Evolutionary conservation across 2,329 filamentous ascomycete species (phyloP).

Genomic region (Ophiognomonia clavigignenti-juglandacearum): DNA sequence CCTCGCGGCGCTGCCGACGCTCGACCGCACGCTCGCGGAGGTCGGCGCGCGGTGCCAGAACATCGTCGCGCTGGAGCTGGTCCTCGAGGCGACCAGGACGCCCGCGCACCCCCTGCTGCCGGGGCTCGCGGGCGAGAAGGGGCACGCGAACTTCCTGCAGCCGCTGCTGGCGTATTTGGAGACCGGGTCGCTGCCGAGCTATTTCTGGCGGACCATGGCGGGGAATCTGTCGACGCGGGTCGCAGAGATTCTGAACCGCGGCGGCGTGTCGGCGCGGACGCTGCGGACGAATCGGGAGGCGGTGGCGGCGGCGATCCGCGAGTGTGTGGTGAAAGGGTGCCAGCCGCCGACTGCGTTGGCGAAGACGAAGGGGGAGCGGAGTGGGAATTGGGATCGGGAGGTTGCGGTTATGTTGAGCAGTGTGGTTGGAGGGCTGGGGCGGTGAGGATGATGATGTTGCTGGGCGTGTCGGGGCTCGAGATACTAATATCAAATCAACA

Average conservation of each 20-base stretch:
- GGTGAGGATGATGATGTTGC: slow-evolving; percentile 22
- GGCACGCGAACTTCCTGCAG: slow-evolving; percentile 55
- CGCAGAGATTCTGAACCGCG: slow-evolving; percentile 76
- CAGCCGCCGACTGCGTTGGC: slow-evolving; percentile 56
- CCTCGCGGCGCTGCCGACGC: slow-evolving; percentile 71
- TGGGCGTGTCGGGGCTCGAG: background rate
- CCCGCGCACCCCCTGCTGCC: slow-evolving; percentile 64
- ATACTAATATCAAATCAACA: background rate
- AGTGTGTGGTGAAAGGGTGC: slow-evolving; percentile 77
- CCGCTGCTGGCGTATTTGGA: slow-evolving; percentile 75
- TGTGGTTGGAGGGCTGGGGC: slow-evolving; percentile 57
- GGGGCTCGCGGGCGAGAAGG: slow-evolving; percentile 25
- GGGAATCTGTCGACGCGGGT: slow-evolving; percentile 71
- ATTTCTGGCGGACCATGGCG: slow-evolving; percentile 90
- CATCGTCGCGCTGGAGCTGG: slow-evolving; percentile 77
- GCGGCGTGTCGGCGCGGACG: slow-evolving; percentile 78
- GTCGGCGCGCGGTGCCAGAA: slow-evolving; percentile 84
- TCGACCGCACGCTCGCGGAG: slow-evolving; percentile 79
- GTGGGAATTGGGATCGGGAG: slow-evolving; percentile 75
- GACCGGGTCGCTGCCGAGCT: slow-evolving; percentile 79
- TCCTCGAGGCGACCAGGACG: slow-evolving; percentile 64
- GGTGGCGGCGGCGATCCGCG: slow-evolving; percentile 72
- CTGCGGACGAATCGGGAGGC: slow-evolving; percentile 69
- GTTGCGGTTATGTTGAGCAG: slow-evolving; percentile 92
- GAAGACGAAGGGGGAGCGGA: slow-evolving; percentile 38